Evolutionary conservation across 768 basidiomycete species (phyloP), one percentile per base, ranked within the genome.

Genomic region (Amanita inopinata): DNA sequence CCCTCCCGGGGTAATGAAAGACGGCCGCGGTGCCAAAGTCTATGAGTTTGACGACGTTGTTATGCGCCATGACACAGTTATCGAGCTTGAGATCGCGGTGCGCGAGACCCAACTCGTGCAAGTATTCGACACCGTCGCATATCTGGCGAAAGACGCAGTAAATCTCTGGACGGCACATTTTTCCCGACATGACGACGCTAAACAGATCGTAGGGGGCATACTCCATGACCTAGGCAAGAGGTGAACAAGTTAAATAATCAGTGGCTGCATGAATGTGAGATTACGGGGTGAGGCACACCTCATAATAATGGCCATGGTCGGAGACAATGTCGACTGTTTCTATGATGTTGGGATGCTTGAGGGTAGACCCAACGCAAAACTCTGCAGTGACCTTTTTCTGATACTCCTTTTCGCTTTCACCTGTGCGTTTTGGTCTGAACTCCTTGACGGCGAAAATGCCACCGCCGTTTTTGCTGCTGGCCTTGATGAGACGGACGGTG

Each of bases 1-100:
- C 76, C 62, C 91, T 92, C 45, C 92, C 94, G 0, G 96, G 96
- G 57, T 98, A 99, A 53, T 96, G 91, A 66, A 99, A 99, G 46
- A 99, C 93, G 49, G 92, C 92, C n/a, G 96, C 96, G 4, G 96
- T 99, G 40, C 96, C 96, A 65, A 99, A 99, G 64, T 99, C 96
- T 65, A 99, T 99, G 51, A 99, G 76, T 61, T 99, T 99, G 69
- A 99, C 89, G 51, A 96, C 76, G 57, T 97, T 91, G 56, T 83
- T 73, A 2, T 69, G 69, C n/a, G 87, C 94, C 89, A 99, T 96
- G 67, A 99, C 96, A 62, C 96, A 98, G 61, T 99, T 99, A 69
- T 99, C 96, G 47, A 99, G 84, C 63, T 99, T 99, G 65, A 99
- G 79, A 62, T 99, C 96, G 33, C 96, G 88, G 57, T 99, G 96